Base-by-base conservation (phyloP, 352 stramenopile species). In the Globisporangium apiculatum region DNA sequence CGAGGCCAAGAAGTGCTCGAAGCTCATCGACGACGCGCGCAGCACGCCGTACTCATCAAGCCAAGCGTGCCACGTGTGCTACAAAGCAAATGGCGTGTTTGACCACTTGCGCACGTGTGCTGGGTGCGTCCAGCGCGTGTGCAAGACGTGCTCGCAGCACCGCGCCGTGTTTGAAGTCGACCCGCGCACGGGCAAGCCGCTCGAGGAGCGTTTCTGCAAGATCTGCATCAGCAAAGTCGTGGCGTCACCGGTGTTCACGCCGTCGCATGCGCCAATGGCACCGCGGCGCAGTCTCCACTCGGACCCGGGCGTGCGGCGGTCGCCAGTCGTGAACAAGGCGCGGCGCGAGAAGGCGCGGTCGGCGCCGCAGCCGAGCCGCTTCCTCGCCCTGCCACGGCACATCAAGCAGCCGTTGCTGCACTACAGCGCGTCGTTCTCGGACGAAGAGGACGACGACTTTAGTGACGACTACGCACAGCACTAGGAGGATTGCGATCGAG, bases 1-100 rank as follows among this genome's bases (percentile, higher is more conserved):
- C 0, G 69, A 72, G 11, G 71, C 74, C 8, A 79, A 79, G 51
- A 75, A 73, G 50, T 70, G 66, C 18, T 77, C 69, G 8, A 49
- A 68, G 45, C 51, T 78, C 31, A 77, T 79, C 55, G 67, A 67
- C 40, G 61, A 70, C 17, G 60, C 66, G 3, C 63, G 0, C 66
- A 24, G 10, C 11, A 45, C 3, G 36, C 7, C 31, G 6, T 15
- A 40, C 18, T 38, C 7, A 18, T 11, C 6, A 7, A 83, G 36
- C 37, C 35, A 41, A 9, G 45, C 18, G 17, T 54, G 55, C 48
- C 47, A 56, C 35, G 24, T 37, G n/a, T 58, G 18, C 37, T 15
- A 50, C 55, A 60, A 60, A 31, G 35, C 37, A 9, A 31, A 24
- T 14, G 41, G 60, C 31, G 41, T 58, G 11, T 58, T 45, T 3